Conservation (phyloP, 2,329 filamentous ascomycete genomes). For the Arthrocladium fulminans region DNA sequence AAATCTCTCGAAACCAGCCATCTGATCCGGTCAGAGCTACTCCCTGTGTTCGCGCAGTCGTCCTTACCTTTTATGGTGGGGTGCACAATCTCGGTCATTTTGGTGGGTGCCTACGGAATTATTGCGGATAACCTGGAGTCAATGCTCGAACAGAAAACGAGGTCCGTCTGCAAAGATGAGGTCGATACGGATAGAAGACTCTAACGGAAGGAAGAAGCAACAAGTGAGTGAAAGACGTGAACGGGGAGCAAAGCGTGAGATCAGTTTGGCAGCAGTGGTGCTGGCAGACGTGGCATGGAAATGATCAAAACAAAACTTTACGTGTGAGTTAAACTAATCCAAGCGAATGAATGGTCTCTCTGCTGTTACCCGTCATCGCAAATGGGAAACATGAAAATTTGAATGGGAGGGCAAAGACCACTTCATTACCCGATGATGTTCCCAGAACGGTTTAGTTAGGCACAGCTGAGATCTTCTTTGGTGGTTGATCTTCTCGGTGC, state of each 20-base stretch:
- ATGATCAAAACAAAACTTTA: constrained; percentile 1
- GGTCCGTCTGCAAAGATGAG: neutral
- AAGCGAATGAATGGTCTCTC: constrained; percentile 3
- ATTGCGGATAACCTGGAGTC: neutral
- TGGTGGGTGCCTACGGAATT: neutral
- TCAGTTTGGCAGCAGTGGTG: constrained; percentile 5
- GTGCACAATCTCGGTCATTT: constrained; percentile 63
- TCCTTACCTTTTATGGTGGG: constrained; percentile 63
- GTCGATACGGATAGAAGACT: neutral
- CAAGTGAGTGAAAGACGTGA: constrained; percentile 1
- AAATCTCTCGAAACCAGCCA: constrained; percentile 99
- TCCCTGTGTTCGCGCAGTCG: neutral
- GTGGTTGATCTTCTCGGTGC: no score
- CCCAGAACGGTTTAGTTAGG: neutral
- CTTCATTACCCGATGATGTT: neutral
- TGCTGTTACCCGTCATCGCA: neutral
- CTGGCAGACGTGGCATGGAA: constrained; percentile 4
- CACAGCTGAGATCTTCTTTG: neutral
- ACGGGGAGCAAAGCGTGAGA: neutral
- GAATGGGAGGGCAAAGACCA: neutral
- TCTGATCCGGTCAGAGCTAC: constrained; percentile 46
- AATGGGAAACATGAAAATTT: constrained; percentile 5
- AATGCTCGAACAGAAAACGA: neutral
- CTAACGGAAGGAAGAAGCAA: neutral
- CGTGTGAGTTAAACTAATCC: constrained; percentile 1